phyloP scores from a whole-genome alignment of 148 eudicot genomes.

The Cornus controversa region DNA sequence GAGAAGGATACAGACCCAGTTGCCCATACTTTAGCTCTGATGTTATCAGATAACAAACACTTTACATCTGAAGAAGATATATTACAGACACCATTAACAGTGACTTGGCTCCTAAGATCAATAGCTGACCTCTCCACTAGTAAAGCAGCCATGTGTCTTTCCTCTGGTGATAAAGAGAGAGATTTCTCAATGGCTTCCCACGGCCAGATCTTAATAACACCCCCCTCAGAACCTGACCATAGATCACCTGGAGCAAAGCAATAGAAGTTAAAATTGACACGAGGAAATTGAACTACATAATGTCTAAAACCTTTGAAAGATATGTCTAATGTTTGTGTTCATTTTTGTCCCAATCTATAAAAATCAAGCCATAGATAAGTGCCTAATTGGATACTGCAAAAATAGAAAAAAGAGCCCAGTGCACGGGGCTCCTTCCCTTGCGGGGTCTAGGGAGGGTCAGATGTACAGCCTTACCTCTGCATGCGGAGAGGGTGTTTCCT shows the following conservation, averaged over 20 bases:
- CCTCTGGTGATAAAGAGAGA: constrained; percentile 77
- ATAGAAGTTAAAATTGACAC: not conserved
- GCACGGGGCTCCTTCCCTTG: too few species aligned
- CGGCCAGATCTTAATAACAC: constrained; percentile 80
- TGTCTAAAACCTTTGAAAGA: not conserved
- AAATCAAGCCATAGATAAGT: not conserved
- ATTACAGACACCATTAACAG: constrained; percentile 85
- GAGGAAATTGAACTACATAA: not conserved
- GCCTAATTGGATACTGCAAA: not conserved
- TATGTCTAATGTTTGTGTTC: not conserved
- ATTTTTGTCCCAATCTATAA: not conserved
- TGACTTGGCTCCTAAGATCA: constrained; percentile 84
- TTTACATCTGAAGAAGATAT: constrained; percentile 92
- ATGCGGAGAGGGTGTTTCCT: too few species aligned
- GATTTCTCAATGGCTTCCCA: constrained; percentile 94
- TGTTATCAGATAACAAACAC: constrained; percentile 63
- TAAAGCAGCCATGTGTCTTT: constrained; percentile 90
- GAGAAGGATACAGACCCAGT: constrained; percentile 80
- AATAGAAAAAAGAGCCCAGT: too few species aligned
- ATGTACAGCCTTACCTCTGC: too few species aligned
- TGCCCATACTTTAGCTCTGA: constrained; percentile 81
- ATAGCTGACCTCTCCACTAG: constrained; percentile 74
- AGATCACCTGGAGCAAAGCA: constrained; percentile 60
- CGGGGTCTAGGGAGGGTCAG: too few species aligned
- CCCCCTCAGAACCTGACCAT: constrained; percentile 91